Percentiles rank a stretch among this genome's conserved stretches.
Evolutionary conservation across 2,329 filamentous ascomycete species (phyloP).

Genomic region (Aphanocladium album): DNA sequence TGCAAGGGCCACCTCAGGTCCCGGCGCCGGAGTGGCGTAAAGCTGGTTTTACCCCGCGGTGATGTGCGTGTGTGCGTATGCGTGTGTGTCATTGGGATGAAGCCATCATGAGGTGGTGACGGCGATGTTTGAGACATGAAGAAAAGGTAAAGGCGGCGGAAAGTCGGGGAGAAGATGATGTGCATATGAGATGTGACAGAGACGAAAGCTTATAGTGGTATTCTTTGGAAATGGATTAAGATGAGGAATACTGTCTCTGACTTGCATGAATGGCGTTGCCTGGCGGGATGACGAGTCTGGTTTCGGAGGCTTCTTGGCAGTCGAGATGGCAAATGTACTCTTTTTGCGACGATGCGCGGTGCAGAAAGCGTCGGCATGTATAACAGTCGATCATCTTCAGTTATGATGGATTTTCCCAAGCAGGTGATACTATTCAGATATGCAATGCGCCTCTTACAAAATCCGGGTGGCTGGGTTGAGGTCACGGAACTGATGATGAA

Average conservation of each 20-base stretch:
- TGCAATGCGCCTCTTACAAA: too few species aligned
- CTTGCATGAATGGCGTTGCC: neutral
- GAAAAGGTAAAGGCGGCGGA: too few species aligned
- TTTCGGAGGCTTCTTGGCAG: neutral
- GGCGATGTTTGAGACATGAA: too few species aligned
- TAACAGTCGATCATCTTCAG: neutral
- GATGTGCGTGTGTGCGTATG: too few species aligned
- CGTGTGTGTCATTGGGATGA: too few species aligned
- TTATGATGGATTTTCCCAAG: neutral
- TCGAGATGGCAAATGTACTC: neutral
- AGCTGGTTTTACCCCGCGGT: too few species aligned
- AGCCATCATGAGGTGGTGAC: too few species aligned
- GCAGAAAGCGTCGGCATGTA: neutral
- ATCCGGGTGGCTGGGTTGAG: too few species aligned
- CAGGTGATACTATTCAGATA: too few species aligned
- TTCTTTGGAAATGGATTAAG: neutral
- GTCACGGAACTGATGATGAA: too few species aligned
- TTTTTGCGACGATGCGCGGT: neutral
- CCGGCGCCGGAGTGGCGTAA: too few species aligned
- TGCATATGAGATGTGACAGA: neutral
- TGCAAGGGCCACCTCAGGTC: neutral
- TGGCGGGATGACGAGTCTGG: neutral
- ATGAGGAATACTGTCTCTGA: neutral
- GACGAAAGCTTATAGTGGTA: neutral
- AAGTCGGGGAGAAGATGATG: too few species aligned